phyloP scores from a whole-genome alignment of 495 filamentous ascomycete species.

The Neurospora sp. region DNA sequence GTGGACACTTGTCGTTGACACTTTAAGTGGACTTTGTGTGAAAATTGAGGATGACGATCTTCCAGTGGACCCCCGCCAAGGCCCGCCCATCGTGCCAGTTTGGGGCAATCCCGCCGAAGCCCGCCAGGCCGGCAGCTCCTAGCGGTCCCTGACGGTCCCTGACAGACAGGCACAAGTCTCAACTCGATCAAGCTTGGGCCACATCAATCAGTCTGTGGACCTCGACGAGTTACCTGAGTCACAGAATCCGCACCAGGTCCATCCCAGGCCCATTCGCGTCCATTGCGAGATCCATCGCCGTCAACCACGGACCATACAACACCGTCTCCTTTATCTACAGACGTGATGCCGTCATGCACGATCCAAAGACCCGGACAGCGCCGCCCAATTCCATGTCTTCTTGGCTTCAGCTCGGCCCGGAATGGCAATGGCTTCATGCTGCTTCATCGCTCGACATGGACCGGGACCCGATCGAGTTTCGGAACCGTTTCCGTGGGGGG shows the following conservation, averaged over 20 bases:
- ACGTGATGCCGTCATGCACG: neutral
- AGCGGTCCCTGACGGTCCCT: neutral
- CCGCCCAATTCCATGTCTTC: neutral
- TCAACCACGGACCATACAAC: neutral
- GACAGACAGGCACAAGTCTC: neutral
- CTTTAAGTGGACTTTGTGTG: neutral
- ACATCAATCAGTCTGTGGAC: neutral
- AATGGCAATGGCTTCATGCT: neutral
- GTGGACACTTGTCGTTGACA: neutral
- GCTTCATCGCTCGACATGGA: neutral
- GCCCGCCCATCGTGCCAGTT: neutral
- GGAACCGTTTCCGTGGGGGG: neutral
- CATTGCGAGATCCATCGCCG: neutral
- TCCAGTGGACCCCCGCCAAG: neutral
- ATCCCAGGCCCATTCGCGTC: neutral
- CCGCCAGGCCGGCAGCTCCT: neutral
- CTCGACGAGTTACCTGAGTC: neutral
- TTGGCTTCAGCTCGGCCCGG: neutral
- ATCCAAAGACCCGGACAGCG: neutral
- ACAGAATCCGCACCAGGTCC: neutral
- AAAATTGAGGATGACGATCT: neutral
- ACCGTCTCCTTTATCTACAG: neutral
- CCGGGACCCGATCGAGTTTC: neutral
- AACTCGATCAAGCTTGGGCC: neutral
- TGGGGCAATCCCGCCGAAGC: neutral